Percentiles rank a stretch among this genome's conserved stretches.
phyloP scores from a whole-genome alignment of 2,329 filamentous ascomycete genomes.

The Nemania abortiva region DNA sequence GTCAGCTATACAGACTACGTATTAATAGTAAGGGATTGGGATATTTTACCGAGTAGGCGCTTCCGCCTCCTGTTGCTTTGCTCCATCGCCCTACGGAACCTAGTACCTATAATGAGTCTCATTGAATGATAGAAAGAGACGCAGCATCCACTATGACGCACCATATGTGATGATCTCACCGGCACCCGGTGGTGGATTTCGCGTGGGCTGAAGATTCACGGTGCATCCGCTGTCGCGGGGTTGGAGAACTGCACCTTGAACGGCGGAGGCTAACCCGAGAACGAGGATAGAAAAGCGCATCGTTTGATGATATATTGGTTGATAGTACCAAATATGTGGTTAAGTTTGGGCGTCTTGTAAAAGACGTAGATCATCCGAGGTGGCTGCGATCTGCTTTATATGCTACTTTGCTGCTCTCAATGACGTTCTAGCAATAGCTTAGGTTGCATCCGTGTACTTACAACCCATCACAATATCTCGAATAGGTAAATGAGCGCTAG shows the following conservation, averaged over 20 bases:
- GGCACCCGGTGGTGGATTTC: not conserved
- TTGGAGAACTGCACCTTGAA: conserved; percentile 5
- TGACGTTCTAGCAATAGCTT: not conserved
- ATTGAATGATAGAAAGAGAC: not conserved
- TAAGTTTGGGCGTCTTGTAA: not conserved
- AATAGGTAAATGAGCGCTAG: conserved; percentile 1
- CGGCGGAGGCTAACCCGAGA: conserved; percentile 14
- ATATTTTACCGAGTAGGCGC: conserved; percentile 12
- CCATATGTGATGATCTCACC: conserved; percentile 15
- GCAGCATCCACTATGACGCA: not conserved
- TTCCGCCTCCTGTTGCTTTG: conserved; percentile 1
- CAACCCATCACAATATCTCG: not conserved
- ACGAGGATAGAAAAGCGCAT: conserved; percentile 18
- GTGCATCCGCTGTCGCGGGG: conserved; percentile 21
- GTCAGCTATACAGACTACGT: conserved; percentile 1
- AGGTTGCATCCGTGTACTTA: not conserved
- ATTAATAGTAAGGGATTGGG: not conserved
- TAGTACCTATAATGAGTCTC: not conserved
- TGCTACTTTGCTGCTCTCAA: not conserved
- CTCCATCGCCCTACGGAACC: conserved; percentile 15
- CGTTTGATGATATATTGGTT: not conserved
- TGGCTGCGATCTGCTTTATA: not conserved
- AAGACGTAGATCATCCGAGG: not conserved
- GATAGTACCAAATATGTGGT: not conserved
- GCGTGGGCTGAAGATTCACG: conserved; percentile 16